Base-by-base conservation (phyloP, 148 eudicot genomes). In the Simmondsia chinensis region DNA sequence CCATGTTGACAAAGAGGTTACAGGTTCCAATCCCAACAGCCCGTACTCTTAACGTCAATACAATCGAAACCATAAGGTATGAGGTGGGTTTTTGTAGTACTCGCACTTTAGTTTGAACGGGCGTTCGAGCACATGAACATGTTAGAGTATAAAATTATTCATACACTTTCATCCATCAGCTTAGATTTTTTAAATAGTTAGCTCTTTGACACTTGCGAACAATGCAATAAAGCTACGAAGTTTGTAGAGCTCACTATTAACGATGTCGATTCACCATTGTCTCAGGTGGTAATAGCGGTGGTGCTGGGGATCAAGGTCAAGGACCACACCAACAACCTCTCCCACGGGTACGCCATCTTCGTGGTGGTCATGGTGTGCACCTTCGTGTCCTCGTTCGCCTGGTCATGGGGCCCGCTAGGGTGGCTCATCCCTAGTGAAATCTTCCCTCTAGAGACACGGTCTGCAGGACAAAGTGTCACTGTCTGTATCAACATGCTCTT, bases 371-470 rank as follows among this genome's bases (percentile, higher is more conserved):
- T 77, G 1, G 71, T 77, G 31, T 81, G 89, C 49, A 20, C 61
- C 11, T 81, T 48, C 23, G 89, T 81, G 25, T 71, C 71, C 81
- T 58, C 66, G 9, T 81, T 81, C 29, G 84, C 89, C 8, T 81
- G 80, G 80, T 75, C 80, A 7, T 75, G 80, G 80, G 80, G 80
- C 12, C 80, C 80, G 0, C 35, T 70, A 6, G 80, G 80, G 4
- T 75, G 80, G 80, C 38, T 75, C 8, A 63, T 75, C 12, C 72
- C 80, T 0, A 74, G 80, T 30, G 80, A 74, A 46, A 70, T 48
- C 4, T 70, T 49, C 60, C 80, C 80, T 8, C 30, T 75, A 1
- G 80, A 75, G 44, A 75, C 80, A 0, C 34, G 80, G 38, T 41
- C 73, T 2, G 73, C 76, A 0, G 80, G 80, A 0, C 59, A 28